Percentiles rank a stretch among this genome's conserved stretches.
Evolutionary conservation across 495 filamentous ascomycete genomes (phyloP).

Genomic region (Pseudevernia furfuracea): DNA sequence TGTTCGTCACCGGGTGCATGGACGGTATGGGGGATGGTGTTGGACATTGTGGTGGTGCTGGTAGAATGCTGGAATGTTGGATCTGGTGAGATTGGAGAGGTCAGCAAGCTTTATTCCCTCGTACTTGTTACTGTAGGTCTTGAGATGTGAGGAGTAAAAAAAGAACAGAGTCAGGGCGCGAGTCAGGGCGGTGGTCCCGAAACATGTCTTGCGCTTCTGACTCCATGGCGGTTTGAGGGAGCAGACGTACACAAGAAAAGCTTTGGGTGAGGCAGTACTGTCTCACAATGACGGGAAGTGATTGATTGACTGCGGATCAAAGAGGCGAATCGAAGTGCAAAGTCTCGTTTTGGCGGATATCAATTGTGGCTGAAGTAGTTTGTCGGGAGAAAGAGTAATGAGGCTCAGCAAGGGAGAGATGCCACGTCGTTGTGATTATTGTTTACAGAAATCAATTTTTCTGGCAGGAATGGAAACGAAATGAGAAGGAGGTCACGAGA

Average conservation of each 20-base stretch:
- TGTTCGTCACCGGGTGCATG: conserved; percentile 3
- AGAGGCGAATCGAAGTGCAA: neutral
- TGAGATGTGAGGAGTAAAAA: no score
- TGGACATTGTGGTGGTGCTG: neutral
- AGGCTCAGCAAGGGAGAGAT: neutral
- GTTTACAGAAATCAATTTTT: no score
- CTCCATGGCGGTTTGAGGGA: no score
- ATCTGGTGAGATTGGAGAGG: neutral
- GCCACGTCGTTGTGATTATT: no score
- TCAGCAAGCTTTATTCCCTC: neutral
- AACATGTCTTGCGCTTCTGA: no score
- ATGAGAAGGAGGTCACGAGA: no score
- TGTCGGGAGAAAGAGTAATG: neutral
- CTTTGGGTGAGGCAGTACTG: neutral
- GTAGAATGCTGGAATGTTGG: neutral
- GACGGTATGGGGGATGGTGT: neutral
- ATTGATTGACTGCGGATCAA: neutral
- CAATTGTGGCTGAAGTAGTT: neutral
- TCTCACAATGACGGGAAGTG: neutral
- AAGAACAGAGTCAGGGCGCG: neutral
- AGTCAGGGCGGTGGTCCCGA: neutral
- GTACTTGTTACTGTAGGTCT: neutral
- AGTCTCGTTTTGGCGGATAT: neutral
- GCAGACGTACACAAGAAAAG: no score
- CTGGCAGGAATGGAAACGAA: no score